phyloP scores from a whole-genome alignment of 768 basidiomycete species.

The Leccinum broughii region DNA sequence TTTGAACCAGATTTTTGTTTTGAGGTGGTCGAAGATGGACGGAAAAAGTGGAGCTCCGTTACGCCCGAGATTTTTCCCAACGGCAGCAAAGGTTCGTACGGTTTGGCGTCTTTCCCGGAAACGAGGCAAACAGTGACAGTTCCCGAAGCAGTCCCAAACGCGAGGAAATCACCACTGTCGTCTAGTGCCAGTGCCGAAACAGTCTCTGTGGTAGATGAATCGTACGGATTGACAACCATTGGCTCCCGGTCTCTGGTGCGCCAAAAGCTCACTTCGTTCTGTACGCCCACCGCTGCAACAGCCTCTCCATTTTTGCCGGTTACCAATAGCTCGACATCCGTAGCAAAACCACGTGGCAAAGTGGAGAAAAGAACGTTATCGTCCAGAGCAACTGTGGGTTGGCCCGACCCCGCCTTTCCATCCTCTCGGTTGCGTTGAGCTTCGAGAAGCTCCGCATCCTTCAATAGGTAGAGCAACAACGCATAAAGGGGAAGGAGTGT shows the following conservation, averaged over 20 bases:
- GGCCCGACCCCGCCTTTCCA: conserved; percentile 36
- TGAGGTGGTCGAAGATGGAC: conserved; percentile 3
- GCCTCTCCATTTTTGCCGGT: conserved; percentile 65
- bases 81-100: conserved; percentile 43
- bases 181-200: conserved; percentile 67
- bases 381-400: conserved; percentile 35
- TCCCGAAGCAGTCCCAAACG: conserved; percentile 72
- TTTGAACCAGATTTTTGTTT: conserved; percentile 22
- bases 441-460: conserved; percentile 88
- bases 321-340: conserved; percentile 82
- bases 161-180: conserved; percentile 58
- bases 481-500: conserved; percentile 76
- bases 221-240: conserved; percentile 46
- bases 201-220: conserved; percentile 46
- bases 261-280: conserved; percentile 79
- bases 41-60: conserved; percentile 52
- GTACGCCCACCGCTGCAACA: conserved; percentile 70
- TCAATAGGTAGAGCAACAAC: conserved; percentile 81
- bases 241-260: conserved; percentile 44
- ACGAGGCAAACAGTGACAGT: conserved; percentile 65
- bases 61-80: conserved; percentile 49
- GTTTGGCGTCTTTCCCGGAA: conserved; percentile 36
- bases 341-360: conserved; percentile 76
- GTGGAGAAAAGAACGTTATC: conserved; percentile 58
- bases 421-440: conserved; percentile 71